phyloP scores from a whole-genome alignment of 805 yeast species.

The Yamadazyma nakazawae region DNA sequence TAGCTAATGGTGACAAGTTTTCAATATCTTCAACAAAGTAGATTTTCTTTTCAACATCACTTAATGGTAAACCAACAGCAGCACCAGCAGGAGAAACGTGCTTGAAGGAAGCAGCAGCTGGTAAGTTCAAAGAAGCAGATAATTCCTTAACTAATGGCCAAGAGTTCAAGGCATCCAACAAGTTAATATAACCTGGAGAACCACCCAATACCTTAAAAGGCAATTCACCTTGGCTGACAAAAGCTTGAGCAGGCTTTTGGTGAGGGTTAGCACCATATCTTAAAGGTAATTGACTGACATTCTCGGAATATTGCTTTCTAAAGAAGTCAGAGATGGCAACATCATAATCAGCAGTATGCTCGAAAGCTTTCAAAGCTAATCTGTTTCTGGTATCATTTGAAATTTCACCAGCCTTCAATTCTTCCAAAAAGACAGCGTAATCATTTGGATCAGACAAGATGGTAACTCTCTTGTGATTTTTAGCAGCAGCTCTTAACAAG shows the following conservation, averaged over 20 bases:
- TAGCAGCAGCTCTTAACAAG: slow-evolving; percentile 95
- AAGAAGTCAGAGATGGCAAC: slow-evolving; percentile 93
- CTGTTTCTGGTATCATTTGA: slow-evolving; percentile 71
- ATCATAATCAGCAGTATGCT: slow-evolving; percentile 97
- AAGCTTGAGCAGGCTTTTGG: slow-evolving; percentile 99
- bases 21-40: slow-evolving; percentile 94
- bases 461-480: slow-evolving; percentile 95
- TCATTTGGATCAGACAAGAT: slow-evolving; percentile 93
- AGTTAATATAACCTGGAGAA: slow-evolving; percentile 96
- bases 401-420: slow-evolving; percentile 71
- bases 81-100: slow-evolving; percentile 99
- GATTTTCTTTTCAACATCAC: slow-evolving; percentile 88
- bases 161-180: slow-evolving; percentile 93
- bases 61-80: slow-evolving; percentile 92
- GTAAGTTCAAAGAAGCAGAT: slow-evolving; percentile 87
- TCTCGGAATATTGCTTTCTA: slow-evolving; percentile 95
- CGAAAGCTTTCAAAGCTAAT: slow-evolving; percentile 94
- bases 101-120: slow-evolving; percentile 98
- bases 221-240: slow-evolving; percentile 76
- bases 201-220: slow-evolving; percentile 94
- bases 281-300: slow-evolving; percentile 82
- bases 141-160: slow-evolving; percentile 99
- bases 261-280: slow-evolving; percentile 99
- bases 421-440: slow-evolving; percentile 82
- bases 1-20: slow-evolving; percentile 93